Conservation (phyloP, 2,329 filamentous ascomycete species). For the Fusarium ramigenum region DNA sequence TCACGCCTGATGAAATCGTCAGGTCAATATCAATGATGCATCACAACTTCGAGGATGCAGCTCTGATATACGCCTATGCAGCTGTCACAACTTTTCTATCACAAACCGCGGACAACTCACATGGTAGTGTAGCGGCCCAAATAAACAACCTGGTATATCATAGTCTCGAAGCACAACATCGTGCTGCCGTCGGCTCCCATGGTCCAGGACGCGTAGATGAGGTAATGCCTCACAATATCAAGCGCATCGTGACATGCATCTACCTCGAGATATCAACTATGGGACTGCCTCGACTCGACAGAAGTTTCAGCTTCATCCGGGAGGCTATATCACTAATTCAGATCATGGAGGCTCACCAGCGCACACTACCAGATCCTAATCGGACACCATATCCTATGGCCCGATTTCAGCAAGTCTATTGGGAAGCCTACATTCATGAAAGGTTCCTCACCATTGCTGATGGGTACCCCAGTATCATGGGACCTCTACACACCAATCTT, state of each 20-base stretch:
- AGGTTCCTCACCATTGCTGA: conserved; percentile 63
- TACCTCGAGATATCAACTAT: conserved; percentile 64
- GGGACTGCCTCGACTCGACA: conserved; percentile 57
- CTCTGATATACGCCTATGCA: conserved; percentile 35
- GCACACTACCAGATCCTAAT: conserved; percentile 22
- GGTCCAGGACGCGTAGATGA: conserved; percentile 50
- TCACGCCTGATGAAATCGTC: conserved; percentile 31
- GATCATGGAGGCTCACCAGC: conserved; percentile 30
- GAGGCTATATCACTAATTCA: conserved; percentile 55
- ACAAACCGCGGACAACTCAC: conserved; percentile 32
- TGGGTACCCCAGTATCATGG: conserved; percentile 53
- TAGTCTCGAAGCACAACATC: conserved; percentile 43
- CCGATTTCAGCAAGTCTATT: conserved; percentile 59
- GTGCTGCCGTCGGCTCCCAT: conserved; percentile 42
- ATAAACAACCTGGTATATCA: conserved; percentile 38
- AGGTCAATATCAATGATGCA: conserved; percentile 34
- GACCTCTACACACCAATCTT: conserved; percentile 45
- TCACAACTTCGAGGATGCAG: conserved; percentile 30
- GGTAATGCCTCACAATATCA: conserved; percentile 52
- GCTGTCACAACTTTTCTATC: conserved; percentile 37
- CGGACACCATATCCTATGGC: conserved; percentile 25
- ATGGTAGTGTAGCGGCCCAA: conserved; percentile 31
- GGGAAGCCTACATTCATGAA: conserved; percentile 66
- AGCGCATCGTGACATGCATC: conserved; percentile 60
- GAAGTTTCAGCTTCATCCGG: conserved; percentile 60